These are phyloP conservation scores for Ichthyophonus hoferi DNA, from an alignment of 208 protist genomes.

Conservation along the genomic window DNA sequence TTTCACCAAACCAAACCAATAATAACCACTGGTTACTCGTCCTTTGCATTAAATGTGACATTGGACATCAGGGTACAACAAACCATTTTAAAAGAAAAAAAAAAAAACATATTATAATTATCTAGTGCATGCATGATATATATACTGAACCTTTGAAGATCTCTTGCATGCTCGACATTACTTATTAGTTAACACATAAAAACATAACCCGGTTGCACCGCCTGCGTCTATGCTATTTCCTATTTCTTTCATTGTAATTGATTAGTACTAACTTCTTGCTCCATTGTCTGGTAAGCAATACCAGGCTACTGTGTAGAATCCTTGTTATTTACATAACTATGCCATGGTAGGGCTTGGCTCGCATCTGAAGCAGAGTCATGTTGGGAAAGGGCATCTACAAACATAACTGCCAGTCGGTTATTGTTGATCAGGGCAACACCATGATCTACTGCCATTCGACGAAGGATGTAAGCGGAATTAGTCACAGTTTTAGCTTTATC, in stretches of 20 bases:
- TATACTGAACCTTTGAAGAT: too few relatives aligned
- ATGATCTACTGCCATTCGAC: constrained; percentile 79
- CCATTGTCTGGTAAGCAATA: background rate
- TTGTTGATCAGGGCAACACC: constrained; percentile 75
- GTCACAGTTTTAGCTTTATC: constrained; percentile 63
- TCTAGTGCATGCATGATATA: too few relatives aligned
- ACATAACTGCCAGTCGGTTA: constrained; percentile 16
- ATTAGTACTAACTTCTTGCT: background rate
- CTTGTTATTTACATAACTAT: background rate
- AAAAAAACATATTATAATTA: too few relatives aligned
- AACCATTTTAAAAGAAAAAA: too few relatives aligned
- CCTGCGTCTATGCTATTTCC: background rate
- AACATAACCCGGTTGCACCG: background rate
- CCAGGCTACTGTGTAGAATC: background rate
- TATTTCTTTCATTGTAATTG: background rate
- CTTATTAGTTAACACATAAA: too few relatives aligned
- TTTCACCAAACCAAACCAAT: too few relatives aligned
- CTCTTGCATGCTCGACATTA: too few relatives aligned
- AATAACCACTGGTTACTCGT: too few relatives aligned
- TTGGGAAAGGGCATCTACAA: constrained; percentile 23
- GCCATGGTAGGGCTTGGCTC: background rate
- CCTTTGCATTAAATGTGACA: too few relatives aligned
- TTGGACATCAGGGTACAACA: too few relatives aligned
- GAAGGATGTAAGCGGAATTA: constrained; percentile 71
- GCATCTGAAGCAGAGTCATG: background rate